phyloP scores from a whole-genome alignment of 2,329 filamentous ascomycete genomes.

The Epichloe sibirici region DNA sequence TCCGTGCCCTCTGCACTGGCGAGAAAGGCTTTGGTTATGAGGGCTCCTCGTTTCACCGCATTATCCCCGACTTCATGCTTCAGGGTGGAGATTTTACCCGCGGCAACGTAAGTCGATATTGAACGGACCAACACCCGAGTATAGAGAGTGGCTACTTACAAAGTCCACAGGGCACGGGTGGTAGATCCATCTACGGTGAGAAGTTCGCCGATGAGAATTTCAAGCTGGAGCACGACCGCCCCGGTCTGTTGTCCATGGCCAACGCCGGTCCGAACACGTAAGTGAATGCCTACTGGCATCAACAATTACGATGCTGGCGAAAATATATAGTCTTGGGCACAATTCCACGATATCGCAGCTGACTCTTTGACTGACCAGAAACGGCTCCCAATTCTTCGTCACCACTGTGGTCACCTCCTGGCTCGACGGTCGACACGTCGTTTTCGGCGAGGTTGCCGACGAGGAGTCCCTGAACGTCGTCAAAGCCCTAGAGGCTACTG shows the following conservation, averaged over 20 bases:
- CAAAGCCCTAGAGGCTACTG: slow-evolving; percentile 49
- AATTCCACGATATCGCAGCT: background rate
- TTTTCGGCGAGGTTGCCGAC: slow-evolving; percentile 64
- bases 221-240: slow-evolving; percentile 55
- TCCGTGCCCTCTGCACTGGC: slow-evolving; percentile 69
- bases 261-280: slow-evolving; percentile 92
- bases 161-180: slow-evolving; percentile 66
- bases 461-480: slow-evolving; percentile 38
- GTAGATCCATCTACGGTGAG: slow-evolving; percentile 89
- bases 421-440: slow-evolving; percentile 72
- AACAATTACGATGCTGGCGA: background rate
- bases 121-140: background rate
- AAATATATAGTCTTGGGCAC: background rate
- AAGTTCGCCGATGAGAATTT: slow-evolving; percentile 96
- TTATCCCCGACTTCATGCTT: slow-evolving; percentile 90
- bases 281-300: slow-evolving; percentile 14
- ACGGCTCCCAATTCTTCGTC: slow-evolving; percentile 97
- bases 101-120: slow-evolving; percentile 56
- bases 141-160: slow-evolving; percentile 6
- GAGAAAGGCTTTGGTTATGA: slow-evolving; percentile 76
- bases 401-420: slow-evolving; percentile 87
- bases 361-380: slow-evolving; percentile 39
- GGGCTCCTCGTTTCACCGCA: slow-evolving; percentile 79
- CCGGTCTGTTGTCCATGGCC: slow-evolving; percentile 84
- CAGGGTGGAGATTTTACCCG: slow-evolving; percentile 94